Conservation (phyloP, 2,329 filamentous ascomycete genomes). For the Aureobasidium leucospermi region DNA sequence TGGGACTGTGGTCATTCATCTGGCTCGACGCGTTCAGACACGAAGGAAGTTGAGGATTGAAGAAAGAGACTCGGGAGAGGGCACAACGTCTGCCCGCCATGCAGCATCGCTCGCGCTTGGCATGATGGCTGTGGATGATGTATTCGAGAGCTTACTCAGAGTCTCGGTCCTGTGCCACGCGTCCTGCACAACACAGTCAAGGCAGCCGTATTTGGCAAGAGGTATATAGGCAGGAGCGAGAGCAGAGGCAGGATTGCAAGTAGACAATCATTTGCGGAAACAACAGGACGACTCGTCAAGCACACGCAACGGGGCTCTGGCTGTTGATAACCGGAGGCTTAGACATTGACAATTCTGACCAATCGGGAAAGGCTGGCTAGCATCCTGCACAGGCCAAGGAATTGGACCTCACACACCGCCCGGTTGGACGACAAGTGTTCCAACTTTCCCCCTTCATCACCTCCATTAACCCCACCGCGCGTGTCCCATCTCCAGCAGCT, state of each 20-base stretch:
- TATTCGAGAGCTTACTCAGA: not conserved
- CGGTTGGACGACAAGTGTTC: constrained; percentile 14
- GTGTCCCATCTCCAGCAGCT: constrained; percentile 14
- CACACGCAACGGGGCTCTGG: constrained; percentile 10
- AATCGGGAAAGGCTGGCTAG: constrained; percentile 1
- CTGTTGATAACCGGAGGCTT: constrained; percentile 10
- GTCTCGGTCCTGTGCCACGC: not conserved
- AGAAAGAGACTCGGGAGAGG: constrained; percentile 2
- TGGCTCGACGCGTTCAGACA: constrained; percentile 9
- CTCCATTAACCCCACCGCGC: constrained; percentile 10
- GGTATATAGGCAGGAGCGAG: not conserved
- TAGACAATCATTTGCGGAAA: not conserved
- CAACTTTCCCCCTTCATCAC: constrained; percentile 15
- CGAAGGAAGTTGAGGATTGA: constrained; percentile 3
- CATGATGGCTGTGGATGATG: not conserved
- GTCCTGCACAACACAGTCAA: constrained; percentile 3
- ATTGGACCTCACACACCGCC: constrained; percentile 11
- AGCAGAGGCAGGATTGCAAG: not conserved
- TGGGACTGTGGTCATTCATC: not conserved
- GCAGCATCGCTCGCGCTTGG: constrained; percentile 1
- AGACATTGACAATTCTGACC: not conserved
- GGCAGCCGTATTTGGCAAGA: constrained; percentile 6
- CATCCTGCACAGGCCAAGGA: constrained; percentile 13
- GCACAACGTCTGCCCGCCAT: constrained; percentile 11
- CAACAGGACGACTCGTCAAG: not conserved